Evolutionary conservation across 306 rosid genomes (phyloP).

Genomic region (Acacia melanoxylon): DNA sequence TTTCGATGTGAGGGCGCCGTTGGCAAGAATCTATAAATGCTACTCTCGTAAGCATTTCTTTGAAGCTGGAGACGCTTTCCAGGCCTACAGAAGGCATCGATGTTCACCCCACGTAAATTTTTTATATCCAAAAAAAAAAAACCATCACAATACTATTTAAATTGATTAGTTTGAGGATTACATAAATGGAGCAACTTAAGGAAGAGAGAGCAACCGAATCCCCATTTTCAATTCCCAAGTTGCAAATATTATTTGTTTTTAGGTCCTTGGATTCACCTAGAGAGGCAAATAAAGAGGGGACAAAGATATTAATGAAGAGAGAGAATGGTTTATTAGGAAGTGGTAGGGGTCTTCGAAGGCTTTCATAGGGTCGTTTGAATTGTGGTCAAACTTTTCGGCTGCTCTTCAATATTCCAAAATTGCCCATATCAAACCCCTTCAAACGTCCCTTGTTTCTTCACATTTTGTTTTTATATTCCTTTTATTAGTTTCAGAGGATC

Average conservation of each 20-base stretch:
- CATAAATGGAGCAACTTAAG: neutral
- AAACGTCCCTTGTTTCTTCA: neutral
- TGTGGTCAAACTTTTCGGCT: conserved; percentile 27
- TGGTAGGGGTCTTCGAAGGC: neutral
- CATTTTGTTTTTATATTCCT: neutral
- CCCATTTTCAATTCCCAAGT: neutral
- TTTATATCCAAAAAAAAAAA: too few species aligned
- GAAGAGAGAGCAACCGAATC: neutral
- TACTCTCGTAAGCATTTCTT: too few species aligned
- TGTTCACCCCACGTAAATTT: too few species aligned
- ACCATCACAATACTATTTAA: neutral
- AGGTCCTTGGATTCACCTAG: neutral
- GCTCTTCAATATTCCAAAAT: neutral
- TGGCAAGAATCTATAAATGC: too few species aligned
- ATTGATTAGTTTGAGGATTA: neutral
- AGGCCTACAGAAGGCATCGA: too few species aligned
- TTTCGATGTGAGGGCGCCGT: too few species aligned
- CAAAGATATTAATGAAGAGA: conserved; percentile 7
- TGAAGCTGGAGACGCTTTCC: too few species aligned
- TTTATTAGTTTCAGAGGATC: neutral
- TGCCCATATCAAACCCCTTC: conserved; percentile 3
- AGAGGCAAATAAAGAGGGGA: neutral
- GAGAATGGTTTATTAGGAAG: conserved; percentile 2
- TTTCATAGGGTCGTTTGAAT: neutral
- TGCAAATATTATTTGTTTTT: neutral